A percentile compares a stretch with the other conserved stretches of the same genome.
phyloP scores from a whole-genome alignment of 352 stramenopile genomes.

The Phytopythium chamaehyphon region DNA sequence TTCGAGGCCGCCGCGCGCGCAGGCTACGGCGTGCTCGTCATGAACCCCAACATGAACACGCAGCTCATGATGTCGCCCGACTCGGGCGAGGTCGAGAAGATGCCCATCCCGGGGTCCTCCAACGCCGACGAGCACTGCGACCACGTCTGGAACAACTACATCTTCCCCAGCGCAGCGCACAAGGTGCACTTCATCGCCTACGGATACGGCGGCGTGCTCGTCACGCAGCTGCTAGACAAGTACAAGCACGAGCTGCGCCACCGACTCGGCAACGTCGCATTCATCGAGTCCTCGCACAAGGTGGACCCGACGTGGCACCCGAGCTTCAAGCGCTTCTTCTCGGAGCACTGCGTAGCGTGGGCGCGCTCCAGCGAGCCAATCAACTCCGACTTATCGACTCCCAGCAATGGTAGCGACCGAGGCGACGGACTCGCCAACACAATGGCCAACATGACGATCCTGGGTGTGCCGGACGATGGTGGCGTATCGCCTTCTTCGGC shows the following conservation, averaged over 20 bases:
- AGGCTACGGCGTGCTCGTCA: constrained; percentile 84
- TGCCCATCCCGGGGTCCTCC: constrained; percentile 76
- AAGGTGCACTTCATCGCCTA: constrained; percentile 90
- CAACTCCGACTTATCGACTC: constrained; percentile 50
- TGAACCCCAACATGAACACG: constrained; percentile 91
- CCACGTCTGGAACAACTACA: constrained; percentile 87
- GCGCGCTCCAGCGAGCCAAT: constrained; percentile 58
- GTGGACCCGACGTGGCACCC: constrained; percentile 66
- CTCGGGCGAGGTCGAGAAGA: constrained; percentile 46
- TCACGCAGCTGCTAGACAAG: constrained; percentile 80
- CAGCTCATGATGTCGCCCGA: constrained; percentile 63
- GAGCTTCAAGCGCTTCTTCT: constrained; percentile 79
- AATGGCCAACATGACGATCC: constrained; percentile 8
- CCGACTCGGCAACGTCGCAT: constrained; percentile 79
- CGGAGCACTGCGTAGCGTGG: constrained; percentile 78
- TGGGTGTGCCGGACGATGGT: constrained; percentile 17
- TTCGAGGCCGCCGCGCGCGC: constrained; percentile 68
- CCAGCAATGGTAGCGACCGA: constrained; percentile 16
- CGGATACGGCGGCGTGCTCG: constrained; percentile 73
- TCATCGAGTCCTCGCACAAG: constrained; percentile 86
- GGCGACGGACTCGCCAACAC: not conserved
- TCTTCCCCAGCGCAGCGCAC: constrained; percentile 68
- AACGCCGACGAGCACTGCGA: constrained; percentile 87
- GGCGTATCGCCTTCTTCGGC: constrained; percentile 18
- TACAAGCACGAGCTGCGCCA: constrained; percentile 76